Percentiles rank a stretch among this genome's conserved stretches.
phyloP scores from a whole-genome alignment of 208 protist genomes.

The Trypanosomatidae sp. region DNA sequence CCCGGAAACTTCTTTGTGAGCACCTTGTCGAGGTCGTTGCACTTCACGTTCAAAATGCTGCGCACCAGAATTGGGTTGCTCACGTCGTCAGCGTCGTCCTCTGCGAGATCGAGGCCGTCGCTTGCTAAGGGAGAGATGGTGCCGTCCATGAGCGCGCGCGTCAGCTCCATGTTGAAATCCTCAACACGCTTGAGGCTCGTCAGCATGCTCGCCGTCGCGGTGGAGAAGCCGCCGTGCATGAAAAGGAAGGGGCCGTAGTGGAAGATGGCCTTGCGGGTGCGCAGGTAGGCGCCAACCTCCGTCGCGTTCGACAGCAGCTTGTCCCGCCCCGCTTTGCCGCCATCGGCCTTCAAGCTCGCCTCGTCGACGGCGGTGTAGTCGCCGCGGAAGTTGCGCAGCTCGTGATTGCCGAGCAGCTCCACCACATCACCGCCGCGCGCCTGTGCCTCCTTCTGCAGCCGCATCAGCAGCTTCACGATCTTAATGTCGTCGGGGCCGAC shows the following conservation, averaged over 20 bases:
- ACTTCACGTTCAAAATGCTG: constrained; percentile 84
- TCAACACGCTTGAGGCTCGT: constrained; percentile 74
- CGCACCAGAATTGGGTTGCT: constrained; percentile 86
- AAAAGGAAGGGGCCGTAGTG: constrained; percentile 87
- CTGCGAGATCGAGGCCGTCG: constrained; percentile 60
- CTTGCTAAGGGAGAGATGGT: constrained; percentile 62
- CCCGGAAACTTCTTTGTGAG: constrained; percentile 73
- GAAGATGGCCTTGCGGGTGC: constrained; percentile 75
- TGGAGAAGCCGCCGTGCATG: constrained; percentile 91
- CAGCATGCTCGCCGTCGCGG: constrained; percentile 66
- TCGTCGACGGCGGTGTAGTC: constrained; percentile 77
- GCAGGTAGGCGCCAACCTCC: constrained; percentile 69
- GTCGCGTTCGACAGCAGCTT: constrained; percentile 68
- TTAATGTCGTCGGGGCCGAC: constrained; percentile 80
- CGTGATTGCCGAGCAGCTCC: constrained; percentile 91
- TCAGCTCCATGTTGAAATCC: constrained; percentile 77
- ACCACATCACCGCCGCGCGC: constrained; percentile 75
- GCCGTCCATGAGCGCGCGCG: constrained; percentile 59
- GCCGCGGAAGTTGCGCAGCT: constrained; percentile 88
- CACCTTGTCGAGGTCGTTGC: constrained; percentile 57
- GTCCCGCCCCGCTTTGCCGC: constrained; percentile 56
- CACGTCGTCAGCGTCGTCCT: constrained; percentile 69
- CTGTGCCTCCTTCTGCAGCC: constrained; percentile 65
- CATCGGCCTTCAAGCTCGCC: constrained; percentile 43
- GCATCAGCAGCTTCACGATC: constrained; percentile 81